phyloP scores from a whole-genome alignment of 805 yeast genomes.

The Metschnikowia kofuensis region DNA sequence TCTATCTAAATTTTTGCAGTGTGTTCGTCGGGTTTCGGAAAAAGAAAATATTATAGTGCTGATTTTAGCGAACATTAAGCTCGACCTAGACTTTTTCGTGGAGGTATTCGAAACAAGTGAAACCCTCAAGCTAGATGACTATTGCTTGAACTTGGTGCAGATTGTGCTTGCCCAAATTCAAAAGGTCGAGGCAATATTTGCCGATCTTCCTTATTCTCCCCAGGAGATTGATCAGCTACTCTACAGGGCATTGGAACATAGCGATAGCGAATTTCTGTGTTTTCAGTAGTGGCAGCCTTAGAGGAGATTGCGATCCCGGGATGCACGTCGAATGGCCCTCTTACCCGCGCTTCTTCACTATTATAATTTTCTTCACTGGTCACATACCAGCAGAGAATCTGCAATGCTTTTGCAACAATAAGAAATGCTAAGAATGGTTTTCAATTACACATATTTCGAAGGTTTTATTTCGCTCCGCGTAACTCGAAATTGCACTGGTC shows the following conservation, averaged over 20 bases:
- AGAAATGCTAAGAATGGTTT: no score
- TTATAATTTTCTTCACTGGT: no score
- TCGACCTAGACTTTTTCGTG: constrained; percentile 38
- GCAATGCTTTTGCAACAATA: no score
- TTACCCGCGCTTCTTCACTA: no score
- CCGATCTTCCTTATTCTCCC: constrained; percentile 22
- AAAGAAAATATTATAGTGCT: constrained; percentile 16
- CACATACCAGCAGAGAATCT: no score
- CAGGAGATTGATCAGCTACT: constrained; percentile 29
- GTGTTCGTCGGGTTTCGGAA: constrained; percentile 24
- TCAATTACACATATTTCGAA: no score
- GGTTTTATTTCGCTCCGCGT: no score
- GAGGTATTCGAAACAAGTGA: constrained; percentile 38
- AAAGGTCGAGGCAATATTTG: constrained; percentile 23
- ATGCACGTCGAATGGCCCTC: no score
- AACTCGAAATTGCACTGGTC: no score
- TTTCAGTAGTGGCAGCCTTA: constrained; percentile 16
- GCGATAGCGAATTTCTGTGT: constrained; percentile 34
- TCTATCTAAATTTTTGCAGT: constrained; percentile 31
- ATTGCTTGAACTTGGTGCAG: constrained; percentile 31
- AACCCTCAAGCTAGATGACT: constrained; percentile 33
- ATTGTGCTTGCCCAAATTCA: constrained; percentile 27
- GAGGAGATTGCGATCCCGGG: no score
- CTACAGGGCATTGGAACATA: constrained; percentile 24
- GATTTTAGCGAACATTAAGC: constrained; percentile 28